Conservation (phyloP, 495 filamentous ascomycete genomes). For the Podospora comata region DNA sequence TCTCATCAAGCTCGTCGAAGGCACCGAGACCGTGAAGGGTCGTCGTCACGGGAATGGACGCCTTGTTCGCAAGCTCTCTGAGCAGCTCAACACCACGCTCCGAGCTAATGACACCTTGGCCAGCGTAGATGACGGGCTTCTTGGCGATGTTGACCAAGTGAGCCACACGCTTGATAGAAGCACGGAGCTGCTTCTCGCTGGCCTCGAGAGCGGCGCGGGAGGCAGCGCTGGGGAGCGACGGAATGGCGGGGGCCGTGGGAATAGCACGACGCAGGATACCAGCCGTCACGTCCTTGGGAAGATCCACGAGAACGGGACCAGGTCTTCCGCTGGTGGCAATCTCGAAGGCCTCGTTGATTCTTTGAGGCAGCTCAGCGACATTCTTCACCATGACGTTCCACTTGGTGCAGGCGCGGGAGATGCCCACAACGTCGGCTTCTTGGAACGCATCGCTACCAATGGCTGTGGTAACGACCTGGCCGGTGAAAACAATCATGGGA, state of each 20-base stretch:
- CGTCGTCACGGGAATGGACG: slow-evolving; percentile 72
- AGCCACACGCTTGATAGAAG: slow-evolving; percentile 60
- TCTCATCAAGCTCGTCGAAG: slow-evolving; percentile 74
- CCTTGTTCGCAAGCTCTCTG: slow-evolving; percentile 66
- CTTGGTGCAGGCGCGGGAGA: slow-evolving; percentile 75
- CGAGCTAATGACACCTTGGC: slow-evolving; percentile 63
- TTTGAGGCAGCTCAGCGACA: slow-evolving; percentile 68
- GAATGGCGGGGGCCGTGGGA: slow-evolving; percentile 60
- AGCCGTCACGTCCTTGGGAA: slow-evolving; percentile 76
- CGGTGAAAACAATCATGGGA: slow-evolving; percentile 73
- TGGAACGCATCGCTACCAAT: slow-evolving; percentile 82
- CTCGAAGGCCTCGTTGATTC: slow-evolving; percentile 84
- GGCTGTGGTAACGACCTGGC: slow-evolving; percentile 68
- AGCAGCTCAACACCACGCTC: slow-evolving; percentile 66
- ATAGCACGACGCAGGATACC: slow-evolving; percentile 64
- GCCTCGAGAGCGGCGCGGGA: slow-evolving; percentile 61
- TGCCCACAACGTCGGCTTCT: slow-evolving; percentile 74
- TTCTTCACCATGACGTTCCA: slow-evolving; percentile 86
- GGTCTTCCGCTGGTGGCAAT: slow-evolving; percentile 74
- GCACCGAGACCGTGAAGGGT: slow-evolving; percentile 73
- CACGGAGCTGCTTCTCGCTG: slow-evolving; percentile 55
- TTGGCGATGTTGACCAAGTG: slow-evolving; percentile 68
- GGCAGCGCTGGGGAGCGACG: slow-evolving; percentile 65
- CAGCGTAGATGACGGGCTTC: slow-evolving; percentile 74
- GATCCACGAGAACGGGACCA: slow-evolving; percentile 75